These are phyloP conservation scores for Ogataea saltuana DNA, from an alignment of 805 yeast species.

Conservation along the genomic window DNA sequence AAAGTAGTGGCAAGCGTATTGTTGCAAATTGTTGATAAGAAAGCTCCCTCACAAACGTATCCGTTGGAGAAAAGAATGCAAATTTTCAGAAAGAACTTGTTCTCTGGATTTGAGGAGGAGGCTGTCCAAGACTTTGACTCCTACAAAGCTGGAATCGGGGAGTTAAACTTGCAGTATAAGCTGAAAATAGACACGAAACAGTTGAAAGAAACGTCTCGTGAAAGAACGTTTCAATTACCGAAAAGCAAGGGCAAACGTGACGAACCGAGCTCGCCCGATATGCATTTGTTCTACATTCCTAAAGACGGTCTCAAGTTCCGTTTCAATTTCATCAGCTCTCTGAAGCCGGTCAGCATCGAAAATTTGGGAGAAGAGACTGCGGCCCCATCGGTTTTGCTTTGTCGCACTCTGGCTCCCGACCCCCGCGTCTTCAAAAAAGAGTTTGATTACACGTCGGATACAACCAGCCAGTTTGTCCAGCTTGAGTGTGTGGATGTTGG, in stretches of 20 bases:
- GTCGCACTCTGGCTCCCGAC: slow-evolving; percentile 28
- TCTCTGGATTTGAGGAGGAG: slow-evolving; percentile 59
- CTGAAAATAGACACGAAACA: slow-evolving; percentile 37
- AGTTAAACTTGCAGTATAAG: slow-evolving; percentile 21
- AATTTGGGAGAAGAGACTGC: slow-evolving; percentile 22
- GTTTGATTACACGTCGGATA: slow-evolving; percentile 41
- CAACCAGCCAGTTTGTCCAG: slow-evolving; percentile 39
- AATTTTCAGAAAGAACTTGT: slow-evolving; percentile 45
- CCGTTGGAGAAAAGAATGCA: slow-evolving; percentile 58
- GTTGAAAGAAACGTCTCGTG: slow-evolving; percentile 32
- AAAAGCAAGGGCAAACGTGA: slow-evolving; percentile 22
- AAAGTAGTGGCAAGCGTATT: slow-evolving; percentile 58
- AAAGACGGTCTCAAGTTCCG: slow-evolving; percentile 31
- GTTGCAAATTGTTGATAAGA: slow-evolving; percentile 57
- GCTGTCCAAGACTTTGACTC: slow-evolving; percentile 33
- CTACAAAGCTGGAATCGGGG: slow-evolving; percentile 21
- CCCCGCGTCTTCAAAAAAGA: slow-evolving; percentile 22
- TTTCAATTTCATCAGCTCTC: slow-evolving; percentile 35
- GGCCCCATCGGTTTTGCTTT: slow-evolving; percentile 33
- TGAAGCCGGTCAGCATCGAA: slow-evolving; percentile 30
- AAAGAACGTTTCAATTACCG: slow-evolving; percentile 33
- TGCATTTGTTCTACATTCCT: slow-evolving; percentile 37
- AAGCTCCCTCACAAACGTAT: slow-evolving; percentile 49
- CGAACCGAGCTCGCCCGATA: slow-evolving; percentile 28
- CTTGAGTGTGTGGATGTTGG: slow-evolving; percentile 49